Evolutionary conservation across 768 basidiomycete species (phyloP), one percentile per base, ranked within the genome.

Genomic region (Amanita subjunquillea): DNA sequence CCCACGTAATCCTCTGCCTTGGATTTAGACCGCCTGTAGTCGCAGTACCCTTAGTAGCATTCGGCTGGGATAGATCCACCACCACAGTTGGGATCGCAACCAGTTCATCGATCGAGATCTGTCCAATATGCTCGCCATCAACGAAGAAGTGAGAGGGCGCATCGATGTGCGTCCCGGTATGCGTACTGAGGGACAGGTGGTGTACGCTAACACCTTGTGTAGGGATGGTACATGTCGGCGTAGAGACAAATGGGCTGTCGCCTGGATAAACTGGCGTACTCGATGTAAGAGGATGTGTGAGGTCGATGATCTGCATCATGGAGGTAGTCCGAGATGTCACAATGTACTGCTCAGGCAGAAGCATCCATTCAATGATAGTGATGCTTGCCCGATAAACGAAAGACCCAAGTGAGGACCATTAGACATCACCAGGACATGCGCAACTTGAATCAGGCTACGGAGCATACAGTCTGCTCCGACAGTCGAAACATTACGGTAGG

Each of bases 91-190:
- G 76, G 2, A 77, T 79, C 22, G 84, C 63, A 51, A 86, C 73
- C 15, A 71, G 66, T 4, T 51, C 47, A 0, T 67, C 59, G 6
- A 86, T 71, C 8, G 77, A 73, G 44, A 88, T 70, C 48, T 81
- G 69, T 56, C 82, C 78, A 43, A 88, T 70, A 7, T 77, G 77
- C 41, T 66, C 65, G 4, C 82, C 85, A 27, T 74, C 68, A 3
- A 67, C 65, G 64, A 83, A 65, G 68, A 87, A 88, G 60, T 90
- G 87, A 47, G 75, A 79, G 0, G 87, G 87, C 1, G 86, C 83
- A 58, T 90, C 87, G 63, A 89, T 72, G 67, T 90, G 87, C 2
- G 87, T 89, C 43, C 87, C 87, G 1, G 82, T 82, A 60, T 89
- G 87, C 1, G 86, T 79, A 3, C 82, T 76, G 20, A 87, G 59